These are phyloP conservation scores for Sporothrix pallida DNA, from an alignment of 2,329 filamentous ascomycete genomes.

Conservation along the genomic window DNA sequence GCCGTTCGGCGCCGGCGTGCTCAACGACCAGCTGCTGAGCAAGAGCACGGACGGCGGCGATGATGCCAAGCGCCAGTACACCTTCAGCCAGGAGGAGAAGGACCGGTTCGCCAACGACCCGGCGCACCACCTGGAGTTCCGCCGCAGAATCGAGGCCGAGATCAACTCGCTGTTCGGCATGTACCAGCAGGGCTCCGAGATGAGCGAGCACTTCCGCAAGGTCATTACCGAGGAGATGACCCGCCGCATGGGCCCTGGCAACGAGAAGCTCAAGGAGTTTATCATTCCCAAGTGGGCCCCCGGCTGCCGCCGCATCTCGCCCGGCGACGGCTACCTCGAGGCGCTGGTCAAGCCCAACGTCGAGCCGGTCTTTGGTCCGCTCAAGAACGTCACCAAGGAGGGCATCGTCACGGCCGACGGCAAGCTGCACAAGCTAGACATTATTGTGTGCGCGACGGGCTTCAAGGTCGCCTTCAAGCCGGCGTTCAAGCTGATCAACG, in stretches of 20 bases:
- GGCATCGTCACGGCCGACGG: slow-evolving; percentile 44
- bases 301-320: slow-evolving; percentile 52
- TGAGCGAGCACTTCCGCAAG: slow-evolving; percentile 49
- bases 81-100: slow-evolving; percentile 36
- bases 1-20: slow-evolving; percentile 37
- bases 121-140: slow-evolving; percentile 35
- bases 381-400: slow-evolving; percentile 46
- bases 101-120: slow-evolving; percentile 32
- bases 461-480: slow-evolving; percentile 45
- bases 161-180: slow-evolving; percentile 38
- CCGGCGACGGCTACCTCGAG: slow-evolving; percentile 52
- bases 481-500: slow-evolving; percentile 43
- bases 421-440: slow-evolving; percentile 41
- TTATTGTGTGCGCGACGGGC: slow-evolving; percentile 48
- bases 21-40: slow-evolving; percentile 42
- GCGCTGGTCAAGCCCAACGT: slow-evolving; percentile 54
- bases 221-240: slow-evolving; percentile 52
- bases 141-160: slow-evolving; percentile 34
- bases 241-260: slow-evolving; percentile 49
- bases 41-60: slow-evolving; percentile 40
- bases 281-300: slow-evolving; percentile 54
- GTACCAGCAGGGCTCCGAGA: slow-evolving; percentile 47
- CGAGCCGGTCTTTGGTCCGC: slow-evolving; percentile 48
- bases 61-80: slow-evolving; percentile 48
- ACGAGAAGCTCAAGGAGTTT: slow-evolving; percentile 50